phyloP scores from a whole-genome alignment of 768 basidiomycete species.

The Boletus rufocinnamomeus region DNA sequence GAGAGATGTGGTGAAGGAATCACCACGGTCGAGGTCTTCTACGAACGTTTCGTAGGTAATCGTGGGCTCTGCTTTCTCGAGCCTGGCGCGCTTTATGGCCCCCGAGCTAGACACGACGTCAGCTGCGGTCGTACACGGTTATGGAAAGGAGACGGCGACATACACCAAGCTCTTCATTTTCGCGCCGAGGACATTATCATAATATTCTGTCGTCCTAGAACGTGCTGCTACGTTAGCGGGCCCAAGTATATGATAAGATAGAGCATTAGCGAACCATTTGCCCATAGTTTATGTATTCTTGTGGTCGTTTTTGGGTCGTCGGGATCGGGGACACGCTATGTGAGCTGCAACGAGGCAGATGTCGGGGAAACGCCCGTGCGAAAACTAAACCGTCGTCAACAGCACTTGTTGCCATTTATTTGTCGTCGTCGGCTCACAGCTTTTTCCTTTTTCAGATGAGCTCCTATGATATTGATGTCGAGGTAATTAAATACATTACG shows the following conservation, averaged over 20 bases:
- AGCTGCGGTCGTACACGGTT: not conserved
- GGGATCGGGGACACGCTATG: conserved; percentile 2
- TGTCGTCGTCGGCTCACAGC: not conserved
- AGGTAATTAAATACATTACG: not conserved
- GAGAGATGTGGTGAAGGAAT: conserved; percentile 76
- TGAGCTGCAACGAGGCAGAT: conserved; percentile 30
- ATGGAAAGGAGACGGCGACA: conserved; percentile 28
- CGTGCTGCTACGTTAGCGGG: not conserved
- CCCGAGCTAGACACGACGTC: conserved; percentile 52
- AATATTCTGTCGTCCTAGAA: conserved; percentile 67
- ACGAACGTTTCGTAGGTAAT: conserved; percentile 79
- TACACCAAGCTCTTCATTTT: conserved; percentile 83
- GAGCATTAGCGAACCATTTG: conserved; percentile 56
- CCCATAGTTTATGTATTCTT: conserved; percentile 50
- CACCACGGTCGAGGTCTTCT: conserved; percentile 73
- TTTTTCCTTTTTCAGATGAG: not conserved
- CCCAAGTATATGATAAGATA: not conserved
- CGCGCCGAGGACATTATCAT: conserved; percentile 69
- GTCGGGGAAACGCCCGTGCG: conserved; percentile 24
- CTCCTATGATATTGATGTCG: no score
- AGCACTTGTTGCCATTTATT: conserved; percentile 23
- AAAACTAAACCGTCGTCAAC: conserved; percentile 22
- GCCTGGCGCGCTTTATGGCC: conserved; percentile 65
- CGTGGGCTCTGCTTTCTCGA: conserved; percentile 62
- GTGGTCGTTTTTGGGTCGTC: conserved; percentile 12